Evolutionary conservation across 2,329 filamentous ascomycete species (phyloP), one percentile per base, ranked within the genome.

Genomic region (Tricladium varicosporioides): DNA sequence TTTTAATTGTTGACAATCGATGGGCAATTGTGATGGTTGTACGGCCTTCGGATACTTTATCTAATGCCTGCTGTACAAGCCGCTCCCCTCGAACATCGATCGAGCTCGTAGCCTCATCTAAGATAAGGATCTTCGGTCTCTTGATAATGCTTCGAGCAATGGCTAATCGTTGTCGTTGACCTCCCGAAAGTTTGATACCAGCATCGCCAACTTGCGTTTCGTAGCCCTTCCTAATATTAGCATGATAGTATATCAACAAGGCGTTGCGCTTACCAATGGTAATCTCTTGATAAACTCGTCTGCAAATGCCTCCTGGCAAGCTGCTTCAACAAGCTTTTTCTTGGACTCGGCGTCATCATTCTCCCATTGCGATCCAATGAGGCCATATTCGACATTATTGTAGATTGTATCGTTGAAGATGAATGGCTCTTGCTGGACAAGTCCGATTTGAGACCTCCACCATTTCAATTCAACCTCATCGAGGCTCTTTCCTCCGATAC

Each of bases 141-240:
- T 87, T 84, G 48, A 92, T 80, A 59, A 93, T 90, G 42, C 85
- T 86, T 31, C 89, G 79, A 1, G 1, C 87, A 84, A 56, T 92
- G 1, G 89, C 88, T 9, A 94, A 80, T 1, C 91, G 81, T 69
- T 94, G 90, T 10, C 88, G 80, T 69, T 95, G 90, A 0, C 91
- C 91, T 13, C 90, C 88, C 10, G 87, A 91, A 1, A 95, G 75
- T 68, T 89, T 91, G 48, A 88, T 86, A 4, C 91, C 91, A 27
- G 82, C 82, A 67, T 93, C 89, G 1, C 91, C 91, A 1, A 94
- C 89, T 8, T 81, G 73, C 0, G 90, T 91, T 4, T 87, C 80
- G 67, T 92, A 92, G 1, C 84, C 83, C 75, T 89, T 27, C 7
- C 11, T n/a, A 19, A 32, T 54, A 19, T 66, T 45, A 59, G 51